Base-by-base conservation (phyloP, 352 stramenopile genomes). In the Pythium sp. region DNA sequence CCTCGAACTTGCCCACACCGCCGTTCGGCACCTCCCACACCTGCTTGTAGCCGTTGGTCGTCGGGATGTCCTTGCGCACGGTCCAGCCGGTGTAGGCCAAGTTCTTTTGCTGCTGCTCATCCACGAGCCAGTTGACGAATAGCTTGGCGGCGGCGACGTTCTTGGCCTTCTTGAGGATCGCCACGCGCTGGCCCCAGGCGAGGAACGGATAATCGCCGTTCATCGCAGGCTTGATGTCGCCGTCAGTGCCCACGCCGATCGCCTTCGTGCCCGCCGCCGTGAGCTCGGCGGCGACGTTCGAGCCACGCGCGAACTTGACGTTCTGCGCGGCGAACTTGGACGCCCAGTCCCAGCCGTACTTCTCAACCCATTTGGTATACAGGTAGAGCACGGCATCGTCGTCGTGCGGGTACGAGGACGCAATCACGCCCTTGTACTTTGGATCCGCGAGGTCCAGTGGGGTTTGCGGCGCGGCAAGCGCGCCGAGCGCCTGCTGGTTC, bases 81-180 rank as follows among this genome's bases (percentile, higher is more conserved):
- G 73, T 82, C 65, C 71, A 66, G 15, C 14, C 61, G 30, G 73
- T 36, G 53, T 18, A 68, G 14, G 34, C 64, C 3, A 79, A 49
- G 41, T 49, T 49, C 15, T 22, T 8, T 61, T 76, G 46, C 58
- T 49, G 74, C 66, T 88, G 77, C 54, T 81, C 73, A 41, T 69
- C 76, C 26, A 81, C 46, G 58, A 76, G 59, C 79, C 81, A 87
- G 75, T 87, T 89, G 64, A 86, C 56, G 62, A 89, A 79, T 22
- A 89, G 70, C 71, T 89, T 89, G 62, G 78, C 76, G 1, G 78
- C 77, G 1, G 81, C 81, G 4, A 70, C 71, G 59, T 87, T 74
- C 62, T 77, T 82, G 26, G 76, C 76, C 65, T 90, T 84, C 64
- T 79, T 79, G 22, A 90, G 57, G 72, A 88, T 86, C 30, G 79